Conservation (phyloP, 1,284 basidiomycete species). For the Microbotryomycetes sp. region DNA sequence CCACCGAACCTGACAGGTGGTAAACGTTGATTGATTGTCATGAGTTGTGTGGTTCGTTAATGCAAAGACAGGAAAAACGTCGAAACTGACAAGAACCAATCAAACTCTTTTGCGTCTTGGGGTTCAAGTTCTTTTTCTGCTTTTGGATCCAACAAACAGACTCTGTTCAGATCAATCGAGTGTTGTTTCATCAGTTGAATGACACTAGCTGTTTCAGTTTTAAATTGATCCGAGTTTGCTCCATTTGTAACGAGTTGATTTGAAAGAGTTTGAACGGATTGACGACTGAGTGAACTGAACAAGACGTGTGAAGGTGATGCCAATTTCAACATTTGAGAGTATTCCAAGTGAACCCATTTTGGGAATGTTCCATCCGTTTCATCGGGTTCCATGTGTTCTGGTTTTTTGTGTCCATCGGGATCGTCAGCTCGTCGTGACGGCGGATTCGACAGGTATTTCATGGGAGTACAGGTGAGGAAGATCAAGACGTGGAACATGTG, state of each 20-base stretch:
- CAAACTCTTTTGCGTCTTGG: slow-evolving; percentile 65
- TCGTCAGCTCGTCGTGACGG: background rate
- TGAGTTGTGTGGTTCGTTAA: slow-evolving; percentile 1
- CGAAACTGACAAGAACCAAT: slow-evolving; percentile 81
- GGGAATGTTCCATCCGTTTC: slow-evolving; percentile 63
- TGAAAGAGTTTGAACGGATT: slow-evolving; percentile 59
- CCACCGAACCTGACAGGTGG: slow-evolving; percentile 36
- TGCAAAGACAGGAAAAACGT: slow-evolving; percentile 33
- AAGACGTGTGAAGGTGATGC: slow-evolving; percentile 63
- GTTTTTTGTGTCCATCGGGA: background rate
- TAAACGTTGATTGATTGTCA: slow-evolving; percentile 46
- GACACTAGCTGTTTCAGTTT: slow-evolving; percentile 59
- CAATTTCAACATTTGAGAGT: slow-evolving; percentile 46
- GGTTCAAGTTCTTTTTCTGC: slow-evolving; percentile 63
- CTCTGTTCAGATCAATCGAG: slow-evolving; percentile 52
- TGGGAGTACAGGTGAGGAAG: too few species aligned
- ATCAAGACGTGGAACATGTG: too few species aligned
- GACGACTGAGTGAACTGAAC: slow-evolving; percentile 74
- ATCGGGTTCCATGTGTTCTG: slow-evolving; percentile 95
- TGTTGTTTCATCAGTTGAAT: slow-evolving; percentile 57
- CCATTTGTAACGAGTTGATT: slow-evolving; percentile 40
- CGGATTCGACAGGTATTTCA: too few species aligned
- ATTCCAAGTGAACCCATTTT: slow-evolving; percentile 61
- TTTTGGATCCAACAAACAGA: slow-evolving; percentile 84
- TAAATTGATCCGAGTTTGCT: slow-evolving; percentile 45